These are phyloP conservation scores for Candida easanensis DNA, from an alignment of 805 yeast genomes.

Conservation along the genomic window DNA sequence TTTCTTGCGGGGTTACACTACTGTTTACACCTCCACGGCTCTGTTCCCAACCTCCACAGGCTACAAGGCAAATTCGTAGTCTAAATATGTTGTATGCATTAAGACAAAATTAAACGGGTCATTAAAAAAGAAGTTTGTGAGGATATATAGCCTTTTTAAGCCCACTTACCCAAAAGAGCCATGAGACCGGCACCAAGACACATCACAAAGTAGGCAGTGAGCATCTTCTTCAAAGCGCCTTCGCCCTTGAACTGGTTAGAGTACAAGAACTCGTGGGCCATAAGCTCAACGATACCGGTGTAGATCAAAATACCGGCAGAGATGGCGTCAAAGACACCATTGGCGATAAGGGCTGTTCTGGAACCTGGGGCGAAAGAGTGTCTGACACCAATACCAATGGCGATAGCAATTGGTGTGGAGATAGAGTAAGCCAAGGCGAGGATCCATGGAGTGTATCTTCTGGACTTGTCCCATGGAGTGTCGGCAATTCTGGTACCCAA, in stretches of 20 bases:
- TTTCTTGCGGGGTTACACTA: no score
- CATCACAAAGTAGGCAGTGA: slow-evolving; percentile 51
- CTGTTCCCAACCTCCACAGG: no score
- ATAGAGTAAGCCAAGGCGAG: slow-evolving; percentile 48
- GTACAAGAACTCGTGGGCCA: slow-evolving; percentile 73
- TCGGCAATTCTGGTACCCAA: slow-evolving; percentile 74
- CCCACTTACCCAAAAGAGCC: slow-evolving; percentile 79
- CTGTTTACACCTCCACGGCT: no score
- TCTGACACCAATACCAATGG: slow-evolving; percentile 76
- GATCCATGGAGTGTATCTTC: slow-evolving; percentile 55
- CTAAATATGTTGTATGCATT: no score
- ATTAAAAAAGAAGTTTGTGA: no score
- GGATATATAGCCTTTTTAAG: no score
- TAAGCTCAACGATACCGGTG: slow-evolving; percentile 72
- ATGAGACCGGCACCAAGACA: slow-evolving; percentile 69
- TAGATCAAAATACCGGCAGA: slow-evolving; percentile 78
- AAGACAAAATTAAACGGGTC: no score
- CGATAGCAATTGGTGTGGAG: slow-evolving; percentile 73
- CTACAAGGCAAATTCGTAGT: no score
- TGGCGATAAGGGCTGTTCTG: slow-evolving; percentile 56
- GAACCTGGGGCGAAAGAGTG: slow-evolving; percentile 57
- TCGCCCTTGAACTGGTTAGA: slow-evolving; percentile 63
- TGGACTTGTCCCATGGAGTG: slow-evolving; percentile 34
- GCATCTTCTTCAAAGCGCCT: slow-evolving; percentile 48
- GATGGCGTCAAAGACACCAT: slow-evolving; percentile 71